phyloP scores from a whole-genome alignment of 495 filamentous ascomycete species.

The Neurospora sp. region DNA sequence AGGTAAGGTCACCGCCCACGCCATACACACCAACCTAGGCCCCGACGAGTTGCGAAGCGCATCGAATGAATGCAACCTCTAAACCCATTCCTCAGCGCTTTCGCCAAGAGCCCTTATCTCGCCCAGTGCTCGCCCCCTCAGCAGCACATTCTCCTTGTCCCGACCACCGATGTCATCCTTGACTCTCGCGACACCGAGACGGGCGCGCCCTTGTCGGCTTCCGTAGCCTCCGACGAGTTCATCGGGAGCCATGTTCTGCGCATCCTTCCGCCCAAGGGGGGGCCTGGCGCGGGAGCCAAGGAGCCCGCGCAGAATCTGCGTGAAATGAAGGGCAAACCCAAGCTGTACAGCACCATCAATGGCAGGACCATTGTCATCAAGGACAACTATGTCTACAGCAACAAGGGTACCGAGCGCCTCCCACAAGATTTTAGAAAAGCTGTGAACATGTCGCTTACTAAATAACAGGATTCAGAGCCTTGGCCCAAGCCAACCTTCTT shows the following conservation, averaged over 20 bases:
- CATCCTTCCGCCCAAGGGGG: conserved; percentile 50
- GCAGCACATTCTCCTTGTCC: conserved; percentile 90
- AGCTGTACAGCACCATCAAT: conserved; percentile 85
- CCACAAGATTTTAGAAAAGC: not conserved
- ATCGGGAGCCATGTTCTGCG: conserved; percentile 93
- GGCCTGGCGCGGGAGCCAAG: conserved; percentile 48
- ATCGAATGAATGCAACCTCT: conserved; percentile 85
- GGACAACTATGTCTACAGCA: conserved; percentile 86
- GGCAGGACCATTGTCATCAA: conserved; percentile 90
- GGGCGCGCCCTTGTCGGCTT: conserved; percentile 63
- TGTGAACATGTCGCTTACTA: not conserved
- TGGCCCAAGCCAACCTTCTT: conserved; percentile 83
- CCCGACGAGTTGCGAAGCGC: conserved; percentile 14
- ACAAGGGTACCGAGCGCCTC: conserved; percentile 61
- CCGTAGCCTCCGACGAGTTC: conserved; percentile 85
- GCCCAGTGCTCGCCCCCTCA: conserved; percentile 87
- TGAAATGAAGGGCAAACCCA: conserved; percentile 86
- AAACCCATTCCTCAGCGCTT: conserved; percentile 96
- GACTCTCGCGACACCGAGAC: conserved; percentile 84
- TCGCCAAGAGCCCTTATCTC: conserved; percentile 91
- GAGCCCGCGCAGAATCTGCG: conserved; percentile 63
- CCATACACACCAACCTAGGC: conserved; percentile 8
- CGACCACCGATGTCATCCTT: conserved; percentile 81
- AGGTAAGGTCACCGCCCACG: not conserved
- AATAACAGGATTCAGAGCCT: conserved; percentile 70